phyloP scores from a whole-genome alignment of 2,329 filamentous ascomycete genomes.

The Colletotrichum plurivorum region DNA sequence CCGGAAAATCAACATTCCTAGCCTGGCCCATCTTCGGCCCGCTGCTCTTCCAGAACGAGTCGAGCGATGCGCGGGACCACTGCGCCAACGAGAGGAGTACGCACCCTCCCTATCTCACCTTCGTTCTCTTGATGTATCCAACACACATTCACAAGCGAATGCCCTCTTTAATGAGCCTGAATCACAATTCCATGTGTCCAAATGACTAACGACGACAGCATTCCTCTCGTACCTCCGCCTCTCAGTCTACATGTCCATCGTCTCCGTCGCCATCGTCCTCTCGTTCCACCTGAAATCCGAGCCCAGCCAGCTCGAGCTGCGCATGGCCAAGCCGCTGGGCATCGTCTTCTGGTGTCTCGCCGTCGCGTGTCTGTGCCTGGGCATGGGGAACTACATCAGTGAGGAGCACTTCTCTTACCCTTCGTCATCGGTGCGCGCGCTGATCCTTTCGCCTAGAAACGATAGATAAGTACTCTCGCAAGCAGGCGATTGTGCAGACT shows the following conservation, averaged over 20 bases:
- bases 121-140: not conserved
- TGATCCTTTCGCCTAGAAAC: conserved; percentile 61
- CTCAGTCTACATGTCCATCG: conserved; percentile 90
- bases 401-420: conserved; percentile 48
- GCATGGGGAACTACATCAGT: conserved; percentile 89
- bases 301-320: conserved; percentile 79
- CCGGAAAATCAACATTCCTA: conserved; percentile 63
- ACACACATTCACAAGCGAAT: no score
- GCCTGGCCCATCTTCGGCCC: conserved; percentile 75
- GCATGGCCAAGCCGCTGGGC: conserved; percentile 86
- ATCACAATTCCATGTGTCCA: not conserved
- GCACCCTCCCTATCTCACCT: conserved; percentile 36
- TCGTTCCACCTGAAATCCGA: conserved; percentile 90
- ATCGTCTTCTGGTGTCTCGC: conserved; percentile 89
- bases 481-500: conserved; percentile 88
- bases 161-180: not conserved
- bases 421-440: not conserved
- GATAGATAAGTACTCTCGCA: conserved; percentile 83
- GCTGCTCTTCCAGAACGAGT: conserved; percentile 80
- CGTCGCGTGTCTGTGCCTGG: conserved; percentile 81
- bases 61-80: conserved; percentile 82
- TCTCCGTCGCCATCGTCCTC: conserved; percentile 89
- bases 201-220: conserved; percentile 53
- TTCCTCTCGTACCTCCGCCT: conserved; percentile 95
- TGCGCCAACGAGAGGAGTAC: conserved; percentile 83